These are phyloP conservation scores for Suhomyces bokatorum DNA, from an alignment of 1,139 yeast species.

Conservation along the genomic window DNA sequence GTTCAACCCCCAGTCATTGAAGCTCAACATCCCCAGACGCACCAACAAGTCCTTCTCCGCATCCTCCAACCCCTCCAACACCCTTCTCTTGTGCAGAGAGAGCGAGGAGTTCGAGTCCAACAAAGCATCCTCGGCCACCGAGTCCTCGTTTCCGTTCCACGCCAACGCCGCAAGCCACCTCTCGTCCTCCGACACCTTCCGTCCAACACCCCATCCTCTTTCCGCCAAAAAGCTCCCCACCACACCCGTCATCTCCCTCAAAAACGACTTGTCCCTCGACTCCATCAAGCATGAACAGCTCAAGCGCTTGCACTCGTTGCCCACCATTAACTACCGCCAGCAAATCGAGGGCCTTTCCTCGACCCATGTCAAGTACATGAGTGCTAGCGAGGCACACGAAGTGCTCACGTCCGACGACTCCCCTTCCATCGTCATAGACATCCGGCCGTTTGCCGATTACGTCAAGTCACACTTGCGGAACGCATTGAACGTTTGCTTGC, in stretches of 20 bases:
- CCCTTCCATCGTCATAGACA: slow-evolving; percentile 54
- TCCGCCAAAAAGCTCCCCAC: slow-evolving; percentile 19
- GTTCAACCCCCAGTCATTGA: slow-evolving; percentile 5
- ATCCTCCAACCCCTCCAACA: slow-evolving; percentile 7
- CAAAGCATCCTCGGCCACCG: slow-evolving; percentile 16
- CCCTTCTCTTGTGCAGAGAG: slow-evolving; percentile 10
- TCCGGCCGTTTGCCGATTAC: slow-evolving; percentile 69
- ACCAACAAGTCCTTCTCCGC: slow-evolving; percentile 11
- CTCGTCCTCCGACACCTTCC: background rate
- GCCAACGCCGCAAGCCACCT: background rate
- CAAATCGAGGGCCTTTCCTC: slow-evolving; percentile 15
- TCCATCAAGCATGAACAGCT: slow-evolving; percentile 21
- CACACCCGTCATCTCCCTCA: slow-evolving; percentile 15
- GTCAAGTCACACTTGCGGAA: slow-evolving; percentile 50
- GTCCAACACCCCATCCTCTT: slow-evolving; percentile 4
- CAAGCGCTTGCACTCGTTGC: slow-evolving; percentile 19
- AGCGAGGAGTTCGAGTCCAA: slow-evolving; percentile 10
- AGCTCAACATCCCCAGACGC: slow-evolving; percentile 10
- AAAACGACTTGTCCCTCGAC: slow-evolving; percentile 16
- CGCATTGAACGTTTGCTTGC: slow-evolving; percentile 71
- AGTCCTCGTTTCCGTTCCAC: slow-evolving; percentile 13
- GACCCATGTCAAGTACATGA: slow-evolving; percentile 8
- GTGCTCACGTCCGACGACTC: slow-evolving; percentile 3
- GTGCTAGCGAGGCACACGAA: slow-evolving; percentile 1
- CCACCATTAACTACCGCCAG: slow-evolving; percentile 13